Conservation (phyloP, 306 rosid genomes). For the Echinosophora koreensis region DNA sequence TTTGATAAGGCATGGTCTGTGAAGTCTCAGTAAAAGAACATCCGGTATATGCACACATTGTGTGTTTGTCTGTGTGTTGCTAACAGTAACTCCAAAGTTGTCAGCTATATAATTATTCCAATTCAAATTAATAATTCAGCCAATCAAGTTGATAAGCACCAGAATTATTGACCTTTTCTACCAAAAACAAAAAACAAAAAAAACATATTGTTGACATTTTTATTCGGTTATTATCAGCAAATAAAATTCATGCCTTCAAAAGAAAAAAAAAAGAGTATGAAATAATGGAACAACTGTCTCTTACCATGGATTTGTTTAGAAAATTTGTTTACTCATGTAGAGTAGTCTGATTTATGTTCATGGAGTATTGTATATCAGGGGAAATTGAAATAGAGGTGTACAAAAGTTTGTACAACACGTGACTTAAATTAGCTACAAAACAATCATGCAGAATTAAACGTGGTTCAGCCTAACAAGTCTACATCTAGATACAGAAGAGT, state of each 20-base stretch:
- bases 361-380: background rate
- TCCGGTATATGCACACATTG: background rate
- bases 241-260: background rate
- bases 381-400: background rate
- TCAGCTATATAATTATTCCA: background rate
- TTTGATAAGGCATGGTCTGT: background rate
- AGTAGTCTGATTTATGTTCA: background rate
- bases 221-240: background rate
- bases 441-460: no score
- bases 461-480: no score
- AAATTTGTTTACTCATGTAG: background rate
- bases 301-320: background rate
- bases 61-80: background rate
- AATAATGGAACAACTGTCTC: no score
- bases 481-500: no score
- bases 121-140: background rate
- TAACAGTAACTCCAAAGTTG: background rate
- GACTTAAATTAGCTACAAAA: no score
- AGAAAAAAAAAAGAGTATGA: background rate
- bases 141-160: background rate
- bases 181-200: no score
- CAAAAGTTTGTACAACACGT: background rate
- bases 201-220: background rate
- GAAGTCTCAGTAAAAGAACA: background rate
- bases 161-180: background rate